Conservation (phyloP, 2,329 filamentous ascomycete genomes). For the Bipolaris cookei region DNA sequence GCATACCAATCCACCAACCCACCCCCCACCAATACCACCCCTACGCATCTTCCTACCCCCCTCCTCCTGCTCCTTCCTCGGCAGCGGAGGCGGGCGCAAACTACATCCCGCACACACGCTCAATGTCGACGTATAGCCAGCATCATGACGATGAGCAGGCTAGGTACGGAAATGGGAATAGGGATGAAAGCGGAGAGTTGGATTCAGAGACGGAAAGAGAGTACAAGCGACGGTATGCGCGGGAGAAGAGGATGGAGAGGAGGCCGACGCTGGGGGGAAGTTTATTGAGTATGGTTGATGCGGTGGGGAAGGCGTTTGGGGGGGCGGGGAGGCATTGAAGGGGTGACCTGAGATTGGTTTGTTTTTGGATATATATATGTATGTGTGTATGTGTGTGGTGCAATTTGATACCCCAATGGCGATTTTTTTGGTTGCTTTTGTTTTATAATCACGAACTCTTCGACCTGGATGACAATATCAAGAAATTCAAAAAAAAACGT, state of each 20-base stretch:
- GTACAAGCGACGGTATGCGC: constrained; percentile 26
- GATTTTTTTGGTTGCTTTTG: too few species aligned
- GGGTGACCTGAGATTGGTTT: not conserved
- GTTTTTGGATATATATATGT: too few species aligned
- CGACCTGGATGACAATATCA: too few species aligned
- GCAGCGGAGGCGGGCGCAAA: too few species aligned
- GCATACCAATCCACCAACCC: constrained; percentile 13
- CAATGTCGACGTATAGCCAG: constrained; percentile 11
- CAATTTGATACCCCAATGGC: too few species aligned
- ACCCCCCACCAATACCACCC: not conserved
- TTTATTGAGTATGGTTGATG: constrained; percentile 25
- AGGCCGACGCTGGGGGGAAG: constrained; percentile 40
- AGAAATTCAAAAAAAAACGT: too few species aligned
- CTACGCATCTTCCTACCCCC: constrained; percentile 5
- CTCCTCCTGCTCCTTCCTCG: constrained; percentile 5
- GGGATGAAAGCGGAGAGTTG: constrained; percentile 15
- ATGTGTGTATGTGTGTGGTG: too few species aligned
- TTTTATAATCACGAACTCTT: too few species aligned
- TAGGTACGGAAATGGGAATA: not conserved
- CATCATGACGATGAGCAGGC: not conserved
- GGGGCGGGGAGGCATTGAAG: constrained; percentile 15
- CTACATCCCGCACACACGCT: constrained; percentile 12
- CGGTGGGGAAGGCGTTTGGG: constrained; percentile 19
- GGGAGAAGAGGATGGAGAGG: constrained; percentile 27
- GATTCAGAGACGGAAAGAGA: constrained; percentile 22